These are phyloP conservation scores for Alternaria arborescens DNA, from an alignment of 2,329 filamentous ascomycete genomes.

Conservation along the genomic window DNA sequence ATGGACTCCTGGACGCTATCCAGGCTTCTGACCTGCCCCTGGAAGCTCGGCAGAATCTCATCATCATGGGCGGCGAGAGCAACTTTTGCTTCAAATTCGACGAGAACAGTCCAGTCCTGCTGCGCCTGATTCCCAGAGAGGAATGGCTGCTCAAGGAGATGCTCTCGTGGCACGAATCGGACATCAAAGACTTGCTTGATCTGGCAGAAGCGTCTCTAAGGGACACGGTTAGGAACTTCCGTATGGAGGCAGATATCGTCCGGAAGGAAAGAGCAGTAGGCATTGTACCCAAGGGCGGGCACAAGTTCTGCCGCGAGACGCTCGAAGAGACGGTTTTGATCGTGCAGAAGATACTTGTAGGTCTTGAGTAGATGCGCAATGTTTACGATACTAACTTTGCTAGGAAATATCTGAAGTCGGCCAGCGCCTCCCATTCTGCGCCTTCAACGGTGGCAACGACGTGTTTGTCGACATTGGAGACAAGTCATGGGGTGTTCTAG, in stretches of 20 bases:
- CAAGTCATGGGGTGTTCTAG: conserved; percentile 93
- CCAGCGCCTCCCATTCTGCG: conserved; percentile 82
- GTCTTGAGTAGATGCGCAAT: conserved; percentile 2
- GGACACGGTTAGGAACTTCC: conserved; percentile 81
- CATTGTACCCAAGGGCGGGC: conserved; percentile 64
- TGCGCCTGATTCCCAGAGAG: conserved; percentile 70
- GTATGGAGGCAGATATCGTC: conserved; percentile 79
- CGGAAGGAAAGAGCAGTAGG: conserved; percentile 79
- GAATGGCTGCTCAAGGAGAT: conserved; percentile 82
- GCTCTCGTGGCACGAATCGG: conserved; percentile 76
- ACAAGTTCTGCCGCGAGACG: conserved; percentile 82
- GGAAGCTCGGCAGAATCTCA: conserved; percentile 76
- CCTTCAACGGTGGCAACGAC: conserved; percentile 95
- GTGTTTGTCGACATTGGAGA: conserved; percentile 99
- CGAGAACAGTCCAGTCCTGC: conserved; percentile 68
- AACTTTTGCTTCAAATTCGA: conserved; percentile 93
- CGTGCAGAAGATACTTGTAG: conserved; percentile 82
- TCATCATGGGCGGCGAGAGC: conserved; percentile 94
- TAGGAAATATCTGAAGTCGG: conserved; percentile 77
- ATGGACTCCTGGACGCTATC: conserved; percentile 85
- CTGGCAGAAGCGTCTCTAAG: conserved; percentile 84
- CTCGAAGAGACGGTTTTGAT: conserved; percentile 96
- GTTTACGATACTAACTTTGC: conserved; percentile 16
- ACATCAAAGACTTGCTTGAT: conserved; percentile 83
- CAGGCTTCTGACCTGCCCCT: conserved; percentile 69